phyloP scores from a whole-genome alignment of 2,329 filamentous ascomycete genomes.

The Ramularia endophylla region DNA sequence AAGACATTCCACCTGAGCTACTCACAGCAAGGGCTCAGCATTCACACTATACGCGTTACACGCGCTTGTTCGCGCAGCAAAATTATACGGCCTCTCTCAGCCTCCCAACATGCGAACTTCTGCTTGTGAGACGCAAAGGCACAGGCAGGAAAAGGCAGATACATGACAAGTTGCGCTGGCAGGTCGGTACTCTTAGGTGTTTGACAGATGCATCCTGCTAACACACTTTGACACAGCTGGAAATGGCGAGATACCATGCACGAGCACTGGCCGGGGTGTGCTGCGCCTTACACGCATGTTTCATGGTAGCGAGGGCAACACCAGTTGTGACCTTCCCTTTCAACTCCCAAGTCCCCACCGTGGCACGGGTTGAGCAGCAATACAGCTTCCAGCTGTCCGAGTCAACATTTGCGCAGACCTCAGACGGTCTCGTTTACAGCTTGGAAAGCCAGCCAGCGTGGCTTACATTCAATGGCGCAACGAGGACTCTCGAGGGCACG shows the following conservation, averaged over 20 bases:
- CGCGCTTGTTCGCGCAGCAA: conserved; percentile 15
- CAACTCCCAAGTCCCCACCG: conserved; percentile 77
- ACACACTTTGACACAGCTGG: background rate
- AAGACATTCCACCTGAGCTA: conserved; percentile 19
- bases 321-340: conserved; percentile 59
- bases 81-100: conserved; percentile 8
- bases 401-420: conserved; percentile 64
- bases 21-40: conserved; percentile 20
- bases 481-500: conserved; percentile 64
- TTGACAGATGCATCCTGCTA: background rate
- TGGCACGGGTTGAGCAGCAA: conserved; percentile 60
- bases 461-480: conserved; percentile 63
- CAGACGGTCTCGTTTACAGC: conserved; percentile 56
- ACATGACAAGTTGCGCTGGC: conserved; percentile 4
- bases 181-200: conserved; percentile 3
- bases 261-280: conserved; percentile 13
- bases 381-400: conserved; percentile 68
- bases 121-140: conserved; percentile 3
- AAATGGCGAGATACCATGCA: conserved; percentile 5
- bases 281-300: conserved; percentile 14
- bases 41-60: conserved; percentile 19
- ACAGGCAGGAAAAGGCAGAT: conserved; percentile 5
- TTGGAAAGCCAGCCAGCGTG: conserved; percentile 62
- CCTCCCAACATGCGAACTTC: conserved; percentile 8
- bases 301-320: conserved; percentile 18